Base-by-base conservation (phyloP, 352 stramenopile genomes). In the Pythium angustatum region DNA sequence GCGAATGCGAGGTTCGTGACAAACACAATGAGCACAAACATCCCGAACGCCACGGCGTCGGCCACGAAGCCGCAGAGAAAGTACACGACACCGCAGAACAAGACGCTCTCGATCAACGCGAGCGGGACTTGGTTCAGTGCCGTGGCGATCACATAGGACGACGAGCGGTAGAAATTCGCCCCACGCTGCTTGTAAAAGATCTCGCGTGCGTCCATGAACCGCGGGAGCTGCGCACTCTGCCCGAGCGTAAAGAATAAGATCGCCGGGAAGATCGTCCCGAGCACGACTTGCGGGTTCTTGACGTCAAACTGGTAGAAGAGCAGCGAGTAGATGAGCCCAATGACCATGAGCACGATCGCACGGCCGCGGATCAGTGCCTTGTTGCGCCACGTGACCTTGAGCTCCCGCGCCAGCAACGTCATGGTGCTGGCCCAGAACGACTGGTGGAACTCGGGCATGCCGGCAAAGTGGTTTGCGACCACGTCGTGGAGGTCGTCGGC, bases 401-500 rank as follows among this genome's bases (percentile, higher is more conserved):
- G 65, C 47, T 90, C 75, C 1, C 86, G 78, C 5, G 41, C 52
- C 12, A 73, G 51, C 1, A 78, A 17, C 41, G 57, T 75, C 14
- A 49, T 10, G 2, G 48, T 70, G 52, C 57, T 71, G 30, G 52
- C 41, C 52, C 19, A 27, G 40, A 47, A 47, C 40, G 40, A 28
- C n/a, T 47, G 40, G 40, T 47, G n/a, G 40, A 47, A 73, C 34
- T 62, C 55, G 8, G 67, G 68, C 38, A 72, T 64, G 91, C 34
- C 36, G 57, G 89, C 96, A 34, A 97, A 82, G 41, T 97, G 66
- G 21, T 73, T 63, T 30, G 85, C 85, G n/a, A 89, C 69, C 73
- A 78, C 45, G 9, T 96, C 53, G 15, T 97, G 26, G 26, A 97
- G 82, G 2, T 96, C 62, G 28, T 96, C 75, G 67, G 97, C 87